Conservation (phyloP, 371 early-diverging fungal genomes). For the Lichtheimia ramosa region DNA sequence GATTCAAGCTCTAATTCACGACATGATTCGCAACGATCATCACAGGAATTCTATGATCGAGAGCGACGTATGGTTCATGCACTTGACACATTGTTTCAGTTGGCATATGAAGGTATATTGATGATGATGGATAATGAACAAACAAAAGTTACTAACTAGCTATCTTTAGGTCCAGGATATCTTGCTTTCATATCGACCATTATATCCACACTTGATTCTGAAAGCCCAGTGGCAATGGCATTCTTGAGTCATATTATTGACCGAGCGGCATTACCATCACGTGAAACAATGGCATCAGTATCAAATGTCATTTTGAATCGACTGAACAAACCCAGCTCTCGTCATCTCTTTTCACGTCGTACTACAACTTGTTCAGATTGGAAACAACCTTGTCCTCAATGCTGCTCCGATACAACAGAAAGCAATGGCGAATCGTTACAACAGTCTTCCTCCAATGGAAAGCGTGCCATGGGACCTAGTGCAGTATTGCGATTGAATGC, state of each 20-base stretch:
- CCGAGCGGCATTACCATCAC: slow-evolving; percentile 51
- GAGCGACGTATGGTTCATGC: slow-evolving; percentile 26
- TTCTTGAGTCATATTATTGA: slow-evolving; percentile 60
- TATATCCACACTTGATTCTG: slow-evolving; percentile 28
- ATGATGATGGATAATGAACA: background rate
- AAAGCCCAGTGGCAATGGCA: slow-evolving; percentile 56
- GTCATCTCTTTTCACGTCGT: slow-evolving; percentile 19
- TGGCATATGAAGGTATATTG: slow-evolving; percentile 29
- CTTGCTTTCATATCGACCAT: slow-evolving; percentile 35
- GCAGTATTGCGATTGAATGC: slow-evolving; percentile 31
- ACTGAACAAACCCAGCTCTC: slow-evolving; percentile 23
- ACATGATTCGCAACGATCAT: background rate
- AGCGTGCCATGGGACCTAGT: slow-evolving; percentile 1
- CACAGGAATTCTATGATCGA: slow-evolving; percentile 23
- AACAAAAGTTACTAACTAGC: background rate
- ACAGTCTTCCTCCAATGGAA: background rate
- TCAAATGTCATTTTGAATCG: slow-evolving; percentile 33
- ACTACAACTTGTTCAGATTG: background rate
- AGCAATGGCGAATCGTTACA: slow-evolving; percentile 8
- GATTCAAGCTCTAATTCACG: background rate
- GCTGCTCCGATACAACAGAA: no score
- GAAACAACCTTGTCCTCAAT: no score
- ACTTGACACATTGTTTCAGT: slow-evolving; percentile 19
- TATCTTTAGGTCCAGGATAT: slow-evolving; percentile 29
- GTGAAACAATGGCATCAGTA: slow-evolving; percentile 37